Percentiles rank a stretch among this genome's conserved stretches.
phyloP scores from a whole-genome alignment of 2,329 filamentous ascomycete genomes.

The Metarhizium anisopliae region DNA sequence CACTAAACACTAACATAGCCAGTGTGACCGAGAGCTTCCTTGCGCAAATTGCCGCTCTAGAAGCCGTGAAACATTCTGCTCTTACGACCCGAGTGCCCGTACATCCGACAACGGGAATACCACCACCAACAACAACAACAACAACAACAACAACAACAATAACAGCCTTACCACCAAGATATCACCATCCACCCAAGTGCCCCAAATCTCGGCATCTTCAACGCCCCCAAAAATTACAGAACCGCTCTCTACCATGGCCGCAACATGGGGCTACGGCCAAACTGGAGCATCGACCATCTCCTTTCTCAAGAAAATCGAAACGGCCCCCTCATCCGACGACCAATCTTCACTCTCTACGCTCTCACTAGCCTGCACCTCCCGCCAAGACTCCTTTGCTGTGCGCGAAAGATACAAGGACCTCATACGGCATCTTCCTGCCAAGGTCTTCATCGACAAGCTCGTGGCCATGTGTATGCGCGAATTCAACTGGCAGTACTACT shows the following conservation, averaged over 20 bases:
- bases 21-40: slow-evolving; percentile 52
- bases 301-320: slow-evolving; percentile 47
- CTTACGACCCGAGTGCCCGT: slow-evolving; percentile 45
- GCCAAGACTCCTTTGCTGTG: slow-evolving; percentile 22
- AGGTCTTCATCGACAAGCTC: slow-evolving; percentile 44
- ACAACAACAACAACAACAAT: too few relatives aligned
- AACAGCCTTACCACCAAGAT: background rate
- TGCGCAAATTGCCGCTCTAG: slow-evolving; percentile 51
- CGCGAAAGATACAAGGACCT: slow-evolving; percentile 50
- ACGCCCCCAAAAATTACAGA: slow-evolving; percentile 13
- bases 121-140: too few relatives aligned
- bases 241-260: slow-evolving; percentile 32
- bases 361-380: slow-evolving; percentile 15
- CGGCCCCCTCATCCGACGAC: slow-evolving; percentile 23
- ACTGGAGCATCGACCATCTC: slow-evolving; percentile 43
- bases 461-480: slow-evolving; percentile 45
- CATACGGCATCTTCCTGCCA: slow-evolving; percentile 47
- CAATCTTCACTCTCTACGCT: slow-evolving; percentile 4
- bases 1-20: background rate
- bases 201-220: background rate
- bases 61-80: slow-evolving; percentile 46
- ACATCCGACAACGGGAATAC: slow-evolving; percentile 21
- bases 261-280: slow-evolving; percentile 46
- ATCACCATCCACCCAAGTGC: background rate
- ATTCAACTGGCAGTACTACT: slow-evolving; percentile 51